Evolutionary conservation across 371 early-diverging fungal species (phyloP), one percentile per base, ranked within the genome.

Genomic region (Actinomortierella ambigua): DNA sequence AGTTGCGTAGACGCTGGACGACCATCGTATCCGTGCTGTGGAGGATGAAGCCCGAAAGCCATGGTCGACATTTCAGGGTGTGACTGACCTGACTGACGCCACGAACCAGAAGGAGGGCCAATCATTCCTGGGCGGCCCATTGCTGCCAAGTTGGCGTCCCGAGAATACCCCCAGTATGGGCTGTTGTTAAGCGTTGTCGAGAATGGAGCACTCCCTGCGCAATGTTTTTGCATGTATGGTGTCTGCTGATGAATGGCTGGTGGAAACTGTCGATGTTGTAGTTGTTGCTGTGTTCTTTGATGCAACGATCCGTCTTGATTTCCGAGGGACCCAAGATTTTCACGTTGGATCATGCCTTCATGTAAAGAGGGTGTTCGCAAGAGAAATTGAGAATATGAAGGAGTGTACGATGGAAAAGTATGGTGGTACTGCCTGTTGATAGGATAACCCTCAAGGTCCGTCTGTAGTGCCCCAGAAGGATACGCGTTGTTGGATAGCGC

Each of bases 81-180:
- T 34, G 34, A 11, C 11, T 51, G 51, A 3, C 17, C n/a, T 17
- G 28, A 26, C 13, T 62, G 62, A 20, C 50, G 54, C 58, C 68
- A 61, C 6, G 40, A 15, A 26, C 50, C 53, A 2, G 53, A 51
- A 4, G 57, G 43, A n/a, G 61, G 41, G 4, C 14, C 27, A 11
- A 46, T 22, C 48, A 53, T 53, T 6, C 53, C 53, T 13, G 34
- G 49, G 2, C 57, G 61, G 26, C 61, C 41, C 52, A 50, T 51
- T 1, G 8, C 23, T 34, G 57, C 57, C n/a, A 24, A 34, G 24
- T 42, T 49, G 40, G 34, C 26, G 42, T 34, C 34, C 34, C 34
- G 4, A 6, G 34, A 34, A 34, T 6, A 34, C 7, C 7, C 34
- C 34, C 55, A 40, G 42, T 42, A 20, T 15, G 9, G 22, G 28